A percentile compares a stretch with the other conserved stretches of the same genome.
Evolutionary conservation across 148 eudicot species (phyloP).

Genomic region (Tetragonia tetragonoides): DNA sequence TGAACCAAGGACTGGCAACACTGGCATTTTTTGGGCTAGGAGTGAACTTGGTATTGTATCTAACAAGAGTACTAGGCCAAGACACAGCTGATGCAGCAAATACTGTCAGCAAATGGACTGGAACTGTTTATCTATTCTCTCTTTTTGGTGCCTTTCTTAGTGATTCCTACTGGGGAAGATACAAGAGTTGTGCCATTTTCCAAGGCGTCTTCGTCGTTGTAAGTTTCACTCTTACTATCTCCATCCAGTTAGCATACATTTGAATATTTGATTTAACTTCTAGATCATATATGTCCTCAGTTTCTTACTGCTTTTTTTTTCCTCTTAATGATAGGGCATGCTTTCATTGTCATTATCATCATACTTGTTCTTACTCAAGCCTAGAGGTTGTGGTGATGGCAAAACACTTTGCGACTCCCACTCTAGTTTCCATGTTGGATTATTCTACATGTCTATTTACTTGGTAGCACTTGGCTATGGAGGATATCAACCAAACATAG

Average conservation of each 20-base stretch:
- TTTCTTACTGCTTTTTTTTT: neutral
- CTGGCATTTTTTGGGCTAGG: slow-evolving; percentile 74
- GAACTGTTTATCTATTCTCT: slow-evolving; percentile 70
- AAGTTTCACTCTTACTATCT: slow-evolving; percentile 13
- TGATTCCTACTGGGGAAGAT: slow-evolving; percentile 81
- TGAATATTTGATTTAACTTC: too few relatives aligned
- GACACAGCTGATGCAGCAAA: slow-evolving; percentile 75
- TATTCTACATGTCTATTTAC: slow-evolving; percentile 60
- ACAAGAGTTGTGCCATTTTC: slow-evolving; percentile 66
- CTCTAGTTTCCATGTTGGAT: slow-evolving; percentile 27
- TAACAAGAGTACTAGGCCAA: slow-evolving; percentile 70
- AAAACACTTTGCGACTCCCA: slow-evolving; percentile 45
- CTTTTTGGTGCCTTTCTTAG: slow-evolving; percentile 75
- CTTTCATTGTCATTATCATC: slow-evolving; percentile 50
- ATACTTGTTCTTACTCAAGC: slow-evolving; percentile 57
- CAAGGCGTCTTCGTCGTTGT: slow-evolving; percentile 66
- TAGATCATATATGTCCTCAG: too few relatives aligned
- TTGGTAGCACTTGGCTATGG: slow-evolving; percentile 72
- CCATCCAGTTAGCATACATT: too few relatives aligned
- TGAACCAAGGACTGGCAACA: slow-evolving; percentile 77
- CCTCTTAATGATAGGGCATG: slow-evolving; percentile 48
- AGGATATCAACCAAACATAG: slow-evolving; percentile 80
- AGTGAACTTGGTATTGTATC: slow-evolving; percentile 65
- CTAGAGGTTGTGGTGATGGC: slow-evolving; percentile 59
- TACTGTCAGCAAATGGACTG: slow-evolving; percentile 81